phyloP scores from a whole-genome alignment of 1,284 basidiomycete genomes.

The Leccinum subfulvum region DNA sequence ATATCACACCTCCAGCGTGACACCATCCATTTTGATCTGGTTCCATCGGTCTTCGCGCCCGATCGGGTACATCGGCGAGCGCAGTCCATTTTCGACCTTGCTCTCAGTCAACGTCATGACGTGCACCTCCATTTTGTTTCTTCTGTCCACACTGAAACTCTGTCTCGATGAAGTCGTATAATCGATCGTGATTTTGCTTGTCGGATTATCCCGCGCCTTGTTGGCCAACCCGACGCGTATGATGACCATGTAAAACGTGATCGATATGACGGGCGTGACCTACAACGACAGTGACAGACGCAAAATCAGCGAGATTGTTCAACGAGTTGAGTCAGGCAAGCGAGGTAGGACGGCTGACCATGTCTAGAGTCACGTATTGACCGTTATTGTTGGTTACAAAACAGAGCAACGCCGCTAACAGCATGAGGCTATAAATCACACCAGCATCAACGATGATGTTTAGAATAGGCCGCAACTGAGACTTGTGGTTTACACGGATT shows the following conservation, averaged over 20 bases:
- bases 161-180: neutral
- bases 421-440: slow-evolving; percentile 22
- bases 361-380: slow-evolving; percentile 21
- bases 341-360: slow-evolving; percentile 15
- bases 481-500: slow-evolving; percentile 7
- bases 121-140: slow-evolving; percentile 9
- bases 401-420: slow-evolving; percentile 15
- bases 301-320: neutral
- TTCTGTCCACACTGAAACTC: slow-evolving; percentile 2
- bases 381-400: slow-evolving; percentile 12
- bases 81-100: slow-evolving; percentile 1
- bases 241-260: slow-evolving; percentile 28
- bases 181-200: neutral
- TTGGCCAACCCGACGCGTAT: slow-evolving; percentile 21
- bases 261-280: slow-evolving; percentile 24
- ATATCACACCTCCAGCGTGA: slow-evolving; percentile 6
- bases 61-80: neutral
- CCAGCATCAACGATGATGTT: slow-evolving; percentile 27
- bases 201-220: neutral
- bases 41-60: neutral
- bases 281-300: neutral
- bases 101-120: slow-evolving; percentile 3
- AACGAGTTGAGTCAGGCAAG: neutral
- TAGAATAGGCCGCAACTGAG: slow-evolving; percentile 22
- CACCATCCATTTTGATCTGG: slow-evolving; percentile 1